Evolutionary conservation across 768 basidiomycete genomes (phyloP), one percentile per base, ranked within the genome.

Genomic region (Rhodotorula diobovata): DNA sequence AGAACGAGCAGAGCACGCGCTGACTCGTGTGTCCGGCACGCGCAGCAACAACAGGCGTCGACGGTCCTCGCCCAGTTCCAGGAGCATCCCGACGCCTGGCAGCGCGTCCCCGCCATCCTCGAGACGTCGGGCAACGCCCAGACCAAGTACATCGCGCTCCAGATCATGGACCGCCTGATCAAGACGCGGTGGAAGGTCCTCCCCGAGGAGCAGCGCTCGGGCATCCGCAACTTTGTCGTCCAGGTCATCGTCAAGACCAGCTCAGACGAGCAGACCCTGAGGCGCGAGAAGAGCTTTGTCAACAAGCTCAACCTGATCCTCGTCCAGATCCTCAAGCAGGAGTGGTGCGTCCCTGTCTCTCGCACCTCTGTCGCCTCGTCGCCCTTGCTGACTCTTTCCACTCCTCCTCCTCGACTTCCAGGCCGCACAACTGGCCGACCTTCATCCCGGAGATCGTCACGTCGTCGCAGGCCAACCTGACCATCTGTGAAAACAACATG

Each of bases 401-500:
- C 41, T 20, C 37, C 25, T 23, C 41, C 43, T 15, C 16, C 12
- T 11, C 12, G 32, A 32, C n/a, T 28, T 25, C 15, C 61, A 73
- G 75, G 74, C 95, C 95, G 35, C 91, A 96, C 80, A 93, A 96
- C 78, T 99, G 96, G 96, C 94, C 95, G 43, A 90, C 86, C 32
- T 98, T 97, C 84, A 96, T 97, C 77, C 88, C 90, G 20, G 94
- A 98, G 81, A 90, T 98, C 57, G 93, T 98, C 69, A 89, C 93
- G 76, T 96, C 95, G 15, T 98, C 95, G 55, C 95, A 95, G 81
- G 92, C 91, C 54, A 97, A 93, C 79, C 86, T 97, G 51, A 88
- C 91, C 4, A 86, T 98, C 41, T 98, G 96, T 85, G 96, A 99
- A 83, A 99, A 99, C 85, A 99, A 99, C 83, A 99, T 99, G 96